These are phyloP conservation scores for Closterium sp. DNA, from an alignment of 139 green algal species.

Conservation along the genomic window DNA sequence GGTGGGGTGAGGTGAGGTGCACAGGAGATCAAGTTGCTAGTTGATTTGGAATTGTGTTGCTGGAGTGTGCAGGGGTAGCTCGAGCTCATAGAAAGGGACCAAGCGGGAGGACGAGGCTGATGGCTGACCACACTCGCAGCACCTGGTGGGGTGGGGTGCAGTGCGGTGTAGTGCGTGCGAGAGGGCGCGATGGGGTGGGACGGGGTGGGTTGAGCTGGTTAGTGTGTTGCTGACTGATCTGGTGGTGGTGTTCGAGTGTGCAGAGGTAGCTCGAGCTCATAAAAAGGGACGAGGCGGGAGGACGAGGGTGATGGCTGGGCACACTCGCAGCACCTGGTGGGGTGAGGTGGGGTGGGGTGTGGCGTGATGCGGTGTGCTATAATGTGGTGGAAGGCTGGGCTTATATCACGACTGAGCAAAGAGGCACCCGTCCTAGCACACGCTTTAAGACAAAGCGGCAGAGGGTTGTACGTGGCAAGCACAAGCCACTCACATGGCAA, in stretches of 20 bases:
- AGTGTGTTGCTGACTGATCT: no score
- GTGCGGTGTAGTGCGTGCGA: no score
- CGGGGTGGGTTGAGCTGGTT: no score
- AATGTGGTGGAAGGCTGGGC: no score
- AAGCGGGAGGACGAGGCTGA: constrained; percentile 10
- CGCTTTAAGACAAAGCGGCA: no score
- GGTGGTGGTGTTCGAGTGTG: neutral
- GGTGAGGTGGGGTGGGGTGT: neutral
- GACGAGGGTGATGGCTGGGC: constrained; percentile 18
- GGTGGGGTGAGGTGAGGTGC: neutral
- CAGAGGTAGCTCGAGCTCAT: constrained; percentile 74
- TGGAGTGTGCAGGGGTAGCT: constrained; percentile 48
- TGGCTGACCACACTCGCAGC: constrained; percentile 21
- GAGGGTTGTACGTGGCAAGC: no score
- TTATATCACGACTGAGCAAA: no score
- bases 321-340: constrained; percentile 23
- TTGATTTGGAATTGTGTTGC: no score
- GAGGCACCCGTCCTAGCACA: no score
- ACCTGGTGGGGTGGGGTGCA: constrained; percentile 3
- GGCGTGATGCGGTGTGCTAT: neutral
- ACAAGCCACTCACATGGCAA: no score
- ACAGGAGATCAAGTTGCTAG: no score
- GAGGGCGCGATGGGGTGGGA: no score
- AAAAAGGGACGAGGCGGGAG: constrained; percentile 63
- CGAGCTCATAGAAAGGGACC: constrained; percentile 82